Base-by-base conservation (phyloP, 257 asterid genomes). In the Galeopsis tetrahit region DNA sequence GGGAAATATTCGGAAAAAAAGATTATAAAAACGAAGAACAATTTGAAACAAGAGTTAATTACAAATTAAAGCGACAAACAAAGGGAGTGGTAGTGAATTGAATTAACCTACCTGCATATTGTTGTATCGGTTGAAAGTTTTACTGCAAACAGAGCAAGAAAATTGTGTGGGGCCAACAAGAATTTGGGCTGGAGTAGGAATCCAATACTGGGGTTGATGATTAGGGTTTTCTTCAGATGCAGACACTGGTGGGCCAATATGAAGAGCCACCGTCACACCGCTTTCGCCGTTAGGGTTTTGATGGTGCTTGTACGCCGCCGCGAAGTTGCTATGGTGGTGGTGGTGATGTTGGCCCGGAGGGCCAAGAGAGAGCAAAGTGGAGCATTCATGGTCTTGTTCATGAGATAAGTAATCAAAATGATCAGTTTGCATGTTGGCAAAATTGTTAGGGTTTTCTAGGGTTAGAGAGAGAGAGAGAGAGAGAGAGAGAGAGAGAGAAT, bases 101-200 rank as follows among this genome's bases (percentile, higher is more conserved):
- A 11, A 7, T 51, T 51, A 8, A 28, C 4, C 5, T 42, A 73
- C 82, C 98, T 93, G 98, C 98, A 93, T 93, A 83, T 93, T 93
- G 83, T 93, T 93, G 90, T 87, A 88, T 75, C 97, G 81, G 84
- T 88, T 92, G 85, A 92, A 90, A 3, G 97, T 87, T 73, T 90
- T 92, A 76, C 60, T 75, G 88, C 98, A 93, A 14, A 93, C 93
- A 46, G 90, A 74, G 69, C 98, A 93, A 77, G 93, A 86, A 46
- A 90, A 93, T 35, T 90, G 97, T 31, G 97, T 88, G 35, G 96
- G 97, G 58, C 98, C 98, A 48, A 90, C 91, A 15, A 92, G 95
- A 66, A 92, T 92, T 76, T 92, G 97, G 8, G 95, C 87, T 5
- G 96, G 88, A 5, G 96, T 85, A 0, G 98, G 97, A 64, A 93